Base-by-base conservation (phyloP, 2,329 filamentous ascomycete genomes). In the Aspergillus chevalieri region DNA sequence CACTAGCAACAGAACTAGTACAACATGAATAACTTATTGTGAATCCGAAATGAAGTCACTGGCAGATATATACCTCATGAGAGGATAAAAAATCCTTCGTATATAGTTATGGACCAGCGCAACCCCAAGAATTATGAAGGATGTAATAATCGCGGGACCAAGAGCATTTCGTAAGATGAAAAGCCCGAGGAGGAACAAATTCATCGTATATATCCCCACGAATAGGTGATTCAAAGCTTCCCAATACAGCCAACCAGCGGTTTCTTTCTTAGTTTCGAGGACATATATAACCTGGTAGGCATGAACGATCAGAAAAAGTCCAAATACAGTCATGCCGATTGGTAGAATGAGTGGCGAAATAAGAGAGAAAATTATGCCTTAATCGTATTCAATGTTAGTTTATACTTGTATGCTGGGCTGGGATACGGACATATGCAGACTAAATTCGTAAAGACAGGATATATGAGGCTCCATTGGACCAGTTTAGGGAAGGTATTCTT, bases 381-480 rank as follows among this genome's bases (percentile, higher is more conserved):
- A 8, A 22, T 42, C 17, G 2, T 8, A 21, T 21, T 17, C 17
- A 17, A 17, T 1, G 17, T 19, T 19, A 42, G 17, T 21, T 42
- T 6, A 19, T 17, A 2, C 39, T 42, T 14, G 8, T 21, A 19
- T 19, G 14, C n/a, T 19, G 14, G n/a, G 14, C n/a, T 22, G 39
- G 14, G 39, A n/a, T 15, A 49, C 28, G 34, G 50, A 54, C 49
- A 49, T 36, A 54, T 54, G 19, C 44, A 54, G 7, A 44, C 12
- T 15, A 54, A 43, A 33, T 52, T 54, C 15, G 47, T 46, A 10
- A 54, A 49, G 12, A 54, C 49, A 12, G 49, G 49, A 26, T 54
- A 54, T 9, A 54, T 15, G 7, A 54, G 22, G 17, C 50, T 43
- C 52, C 49, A 54, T 14, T 34, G 46, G 3, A 53, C 21, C 43